Evolutionary conservation across 2,329 filamentous ascomycete species (phyloP), one percentile per base, ranked within the genome.

Genomic region (Penicillium aurantiogriseum): DNA sequence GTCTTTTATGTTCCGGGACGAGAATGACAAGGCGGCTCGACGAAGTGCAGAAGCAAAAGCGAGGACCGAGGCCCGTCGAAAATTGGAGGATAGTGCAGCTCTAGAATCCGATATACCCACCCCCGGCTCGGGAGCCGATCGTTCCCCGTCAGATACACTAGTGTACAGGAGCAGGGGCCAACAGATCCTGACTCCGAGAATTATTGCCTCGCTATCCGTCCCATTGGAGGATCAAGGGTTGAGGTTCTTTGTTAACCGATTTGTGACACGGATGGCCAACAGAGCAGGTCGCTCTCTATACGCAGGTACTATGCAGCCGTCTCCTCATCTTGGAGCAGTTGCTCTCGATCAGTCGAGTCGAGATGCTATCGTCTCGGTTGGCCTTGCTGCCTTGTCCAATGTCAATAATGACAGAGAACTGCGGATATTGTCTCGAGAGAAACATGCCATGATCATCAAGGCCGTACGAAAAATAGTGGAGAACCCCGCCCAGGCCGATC

Each of bases 1-100:
- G 19, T 59, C 68, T 27, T 53, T 71, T 2, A 47, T 68, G 36
- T 71, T 73, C 52, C 67, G 65, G 15, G 61, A 71, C 51, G 70
- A 73, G 57, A 73, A 67, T 56, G 67, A 63, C 25, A 66, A 59
- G 31, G 62, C 64, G 23, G 62, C 64, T 27, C 64, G 58, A 35
- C 58, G 62, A 45, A 63, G 65, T 23, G 63, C 59, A 31, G 60
- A 55, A 17, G 63, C 63, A 19, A 67, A 67, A 49, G 60, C 62
- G 29, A 64, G 51, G 46, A 48, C 62, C 9, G 60, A 54, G 36
- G 62, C 62, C 40, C 57, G 64, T 15, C 60, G 52, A 42, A 60
- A 48, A 47, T 21, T 40, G 44, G 40, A 55, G 17, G 52, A 58
- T n/a, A 29, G 33, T 11, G 39, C 49, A 17, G 19, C 45, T 33